A percentile compares a stretch with the other conserved stretches of the same genome.
Evolutionary conservation across 176 grass and related monocot species (phyloP).

Genomic region (Coix lacrymajobi): DNA sequence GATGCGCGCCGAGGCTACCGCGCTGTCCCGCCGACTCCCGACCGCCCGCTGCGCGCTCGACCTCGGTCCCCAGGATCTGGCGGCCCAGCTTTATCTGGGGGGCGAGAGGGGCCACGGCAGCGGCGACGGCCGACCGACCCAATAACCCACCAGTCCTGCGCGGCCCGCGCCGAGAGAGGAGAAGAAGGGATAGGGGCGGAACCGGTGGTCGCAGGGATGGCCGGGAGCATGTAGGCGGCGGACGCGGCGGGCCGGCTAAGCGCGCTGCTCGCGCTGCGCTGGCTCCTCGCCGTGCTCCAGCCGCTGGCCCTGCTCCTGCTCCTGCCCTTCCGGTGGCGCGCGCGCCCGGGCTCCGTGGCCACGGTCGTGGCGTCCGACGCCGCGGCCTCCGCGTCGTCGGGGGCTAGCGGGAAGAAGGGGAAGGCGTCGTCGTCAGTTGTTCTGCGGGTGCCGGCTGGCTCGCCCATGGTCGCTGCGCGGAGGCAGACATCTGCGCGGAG

Average conservation of each 20-base stretch:
- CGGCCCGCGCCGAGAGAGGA: slow-evolving; percentile 2
- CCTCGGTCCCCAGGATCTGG: too few species aligned
- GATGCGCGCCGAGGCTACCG: slow-evolving; percentile 34
- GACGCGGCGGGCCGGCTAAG: slow-evolving; percentile 61
- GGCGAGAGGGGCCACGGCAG: not conserved
- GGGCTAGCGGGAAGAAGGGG: slow-evolving; percentile 34
- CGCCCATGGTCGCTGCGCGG: slow-evolving; percentile 37
- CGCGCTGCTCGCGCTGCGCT: slow-evolving; percentile 54
- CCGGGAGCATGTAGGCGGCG: slow-evolving; percentile 71
- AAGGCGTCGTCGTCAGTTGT: slow-evolving; percentile 37
- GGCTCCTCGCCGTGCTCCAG: slow-evolving; percentile 48
- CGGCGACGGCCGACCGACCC: not conserved
- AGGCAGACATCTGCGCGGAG: slow-evolving; percentile 43
- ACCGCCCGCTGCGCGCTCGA: slow-evolving; percentile 13
- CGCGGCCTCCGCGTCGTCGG: slow-evolving; percentile 4
- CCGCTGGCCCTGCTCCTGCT: slow-evolving; percentile 47
- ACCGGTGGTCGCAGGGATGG: slow-evolving; percentile 25
- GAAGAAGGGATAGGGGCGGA: not conserved
- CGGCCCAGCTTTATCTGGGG: not conserved
- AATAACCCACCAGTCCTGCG: too few species aligned
- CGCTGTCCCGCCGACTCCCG: slow-evolving; percentile 35
- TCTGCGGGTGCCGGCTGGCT: slow-evolving; percentile 39
- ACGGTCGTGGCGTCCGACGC: not conserved
- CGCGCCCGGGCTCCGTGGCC: slow-evolving; percentile 1
- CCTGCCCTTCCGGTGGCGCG: slow-evolving; percentile 46